Percentiles rank a stretch among this genome's conserved stretches.
phyloP scores from a whole-genome alignment of 345 rosid genomes.

The Cochlearia excelsa region DNA sequence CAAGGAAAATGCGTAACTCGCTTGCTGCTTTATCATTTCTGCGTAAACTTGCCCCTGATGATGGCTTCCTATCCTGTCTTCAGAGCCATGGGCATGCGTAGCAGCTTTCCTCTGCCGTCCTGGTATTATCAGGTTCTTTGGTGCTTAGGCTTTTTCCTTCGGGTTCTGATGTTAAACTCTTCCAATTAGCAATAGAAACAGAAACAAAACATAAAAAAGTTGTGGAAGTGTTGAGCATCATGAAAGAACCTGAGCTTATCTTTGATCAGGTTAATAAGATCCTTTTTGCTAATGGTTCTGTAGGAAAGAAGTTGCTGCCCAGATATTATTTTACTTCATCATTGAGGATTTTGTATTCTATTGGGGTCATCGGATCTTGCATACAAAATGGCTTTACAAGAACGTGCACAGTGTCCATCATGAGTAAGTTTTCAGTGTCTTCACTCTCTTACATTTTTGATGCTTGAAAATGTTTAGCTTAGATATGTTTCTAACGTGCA shows the following conservation, averaged over 20 bases:
- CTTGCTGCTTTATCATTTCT: constrained; percentile 73
- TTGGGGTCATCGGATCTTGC: constrained; percentile 95
- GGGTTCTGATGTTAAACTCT: constrained; percentile 34
- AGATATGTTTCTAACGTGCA: background rate
- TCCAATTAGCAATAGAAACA: constrained; percentile 13
- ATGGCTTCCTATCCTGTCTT: constrained; percentile 84
- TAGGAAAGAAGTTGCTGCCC: constrained; percentile 76
- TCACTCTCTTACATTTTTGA: background rate
- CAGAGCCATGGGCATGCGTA: constrained; percentile 89
- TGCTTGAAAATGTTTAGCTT: background rate
- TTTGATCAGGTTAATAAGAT: constrained; percentile 31
- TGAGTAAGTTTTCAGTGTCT: constrained; percentile 59
- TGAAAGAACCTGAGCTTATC: constrained; percentile 36
- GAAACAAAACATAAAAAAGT: background rate
- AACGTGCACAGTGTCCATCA: constrained; percentile 98
- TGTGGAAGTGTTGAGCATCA: constrained; percentile 34
- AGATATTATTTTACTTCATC: constrained; percentile 89
- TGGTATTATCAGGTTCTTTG: constrained; percentile 95
- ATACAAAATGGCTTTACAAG: constrained; percentile 94
- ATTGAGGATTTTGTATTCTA: constrained; percentile 97
- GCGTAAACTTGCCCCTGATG: constrained; percentile 92
- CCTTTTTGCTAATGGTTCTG: constrained; percentile 39
- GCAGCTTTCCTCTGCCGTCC: constrained; percentile 94
- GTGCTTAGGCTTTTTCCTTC: constrained; percentile 31
- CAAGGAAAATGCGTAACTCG: constrained; percentile 91